Conservation (phyloP, 345 rosid species). For the Lepidium africanum region DNA sequence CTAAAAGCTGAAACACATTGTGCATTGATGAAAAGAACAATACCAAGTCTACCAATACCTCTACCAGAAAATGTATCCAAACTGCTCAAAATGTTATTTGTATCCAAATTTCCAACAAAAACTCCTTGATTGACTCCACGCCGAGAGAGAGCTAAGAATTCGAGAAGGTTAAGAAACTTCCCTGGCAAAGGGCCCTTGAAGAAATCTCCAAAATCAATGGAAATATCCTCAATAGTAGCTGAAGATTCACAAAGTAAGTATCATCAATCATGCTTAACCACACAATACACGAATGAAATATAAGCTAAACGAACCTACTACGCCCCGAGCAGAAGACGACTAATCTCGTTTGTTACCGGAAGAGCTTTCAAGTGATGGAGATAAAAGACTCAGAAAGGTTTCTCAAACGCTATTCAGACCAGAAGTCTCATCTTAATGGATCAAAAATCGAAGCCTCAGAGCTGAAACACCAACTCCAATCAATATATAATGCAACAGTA, state of each 20-base stretch:
- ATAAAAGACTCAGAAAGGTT: constrained; percentile 41
- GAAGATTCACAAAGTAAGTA: constrained; percentile 26
- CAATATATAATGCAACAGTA: constrained; percentile 21
- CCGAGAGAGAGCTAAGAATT: constrained; percentile 76
- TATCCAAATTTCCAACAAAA: constrained; percentile 86
- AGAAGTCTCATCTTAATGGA: constrained; percentile 52
- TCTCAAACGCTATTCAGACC: constrained; percentile 50
- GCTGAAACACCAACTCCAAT: constrained; percentile 41
- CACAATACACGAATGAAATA: neutral
- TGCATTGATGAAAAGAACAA: constrained; percentile 94
- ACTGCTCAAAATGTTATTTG: constrained; percentile 82
- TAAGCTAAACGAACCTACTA: constrained; percentile 51
- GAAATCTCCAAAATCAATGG: constrained; percentile 96
- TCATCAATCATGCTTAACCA: constrained; percentile 14
- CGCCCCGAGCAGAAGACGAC: constrained; percentile 66
- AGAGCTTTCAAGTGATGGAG: constrained; percentile 51
- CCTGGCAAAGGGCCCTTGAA: constrained; percentile 92
- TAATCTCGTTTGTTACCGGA: constrained; percentile 60
- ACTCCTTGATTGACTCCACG: constrained; percentile 94
- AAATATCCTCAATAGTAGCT: constrained; percentile 99
- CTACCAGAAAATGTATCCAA: constrained; percentile 98
- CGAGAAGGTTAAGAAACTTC: constrained; percentile 86
- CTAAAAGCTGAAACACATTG: constrained; percentile 95
- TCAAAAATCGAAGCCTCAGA: constrained; percentile 52
- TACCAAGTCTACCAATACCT: constrained; percentile 95